A percentile compares a stretch with the other conserved stretches of the same genome.
phyloP scores from a whole-genome alignment of 2,329 filamentous ascomycete species.

The Monosporascus sp. region DNA sequence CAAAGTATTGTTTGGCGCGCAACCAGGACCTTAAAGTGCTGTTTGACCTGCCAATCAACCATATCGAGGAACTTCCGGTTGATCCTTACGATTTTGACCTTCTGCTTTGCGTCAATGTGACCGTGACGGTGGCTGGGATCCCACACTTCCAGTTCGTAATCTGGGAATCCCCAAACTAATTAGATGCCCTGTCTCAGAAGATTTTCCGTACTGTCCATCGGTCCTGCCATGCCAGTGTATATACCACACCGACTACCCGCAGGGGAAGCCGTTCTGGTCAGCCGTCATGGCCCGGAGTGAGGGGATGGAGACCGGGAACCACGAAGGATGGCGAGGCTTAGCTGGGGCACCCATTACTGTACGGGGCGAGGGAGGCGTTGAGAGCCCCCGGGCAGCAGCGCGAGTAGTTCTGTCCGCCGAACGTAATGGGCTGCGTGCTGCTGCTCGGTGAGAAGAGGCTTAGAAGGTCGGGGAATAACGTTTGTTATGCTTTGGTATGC shows the following conservation, averaged over 20 bases:
- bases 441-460: conserved; percentile 7
- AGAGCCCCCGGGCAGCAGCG: conserved; percentile 25
- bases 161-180: too few species aligned
- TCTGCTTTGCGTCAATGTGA: too few species aligned
- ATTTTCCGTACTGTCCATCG: too few species aligned
- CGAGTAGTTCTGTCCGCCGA: conserved; percentile 24
- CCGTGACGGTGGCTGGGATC: too few species aligned
- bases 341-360: conserved; percentile 13
- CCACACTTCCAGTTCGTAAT: too few species aligned
- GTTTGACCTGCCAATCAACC: too few species aligned
- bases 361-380: conserved; percentile 17
- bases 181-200: too few species aligned
- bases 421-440: conserved; percentile 4
- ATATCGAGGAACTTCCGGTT: too few species aligned
- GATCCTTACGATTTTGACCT: too few species aligned
- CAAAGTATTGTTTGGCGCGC: too few species aligned
- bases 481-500: conserved; percentile 7
- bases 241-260: conserved; percentile 8
- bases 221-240: too few species aligned
- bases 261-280: conserved; percentile 18
- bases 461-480: conserved; percentile 19
- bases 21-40: too few species aligned
- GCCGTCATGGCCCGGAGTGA: conserved; percentile 9
- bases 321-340: conserved; percentile 19
- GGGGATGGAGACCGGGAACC: conserved; percentile 12